Conservation (phyloP, 257 asterid species). For the Capsicum baccatum region DNA sequence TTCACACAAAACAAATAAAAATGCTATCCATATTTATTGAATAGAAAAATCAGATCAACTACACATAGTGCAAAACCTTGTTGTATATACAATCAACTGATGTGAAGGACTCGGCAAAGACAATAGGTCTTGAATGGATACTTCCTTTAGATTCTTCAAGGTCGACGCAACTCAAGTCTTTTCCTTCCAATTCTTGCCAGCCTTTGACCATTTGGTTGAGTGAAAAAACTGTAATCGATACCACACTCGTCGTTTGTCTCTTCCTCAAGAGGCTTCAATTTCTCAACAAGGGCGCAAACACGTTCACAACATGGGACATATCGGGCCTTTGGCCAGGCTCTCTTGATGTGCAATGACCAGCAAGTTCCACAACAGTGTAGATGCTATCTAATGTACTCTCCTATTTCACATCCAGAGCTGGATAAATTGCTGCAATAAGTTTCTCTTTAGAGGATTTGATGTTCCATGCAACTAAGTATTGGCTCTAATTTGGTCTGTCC, state of each 20-base stretch:
- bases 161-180: conserved; percentile 56
- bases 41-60: neutral
- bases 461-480: conserved; percentile 74
- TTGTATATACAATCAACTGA: conserved; percentile 75
- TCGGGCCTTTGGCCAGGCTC: conserved; percentile 90
- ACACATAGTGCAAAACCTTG: neutral
- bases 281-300: conserved; percentile 77
- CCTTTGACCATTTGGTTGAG: conserved; percentile 28
- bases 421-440: no score
- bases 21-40: neutral
- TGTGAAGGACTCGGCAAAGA: conserved; percentile 85
- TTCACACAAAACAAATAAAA: neutral
- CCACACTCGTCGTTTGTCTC: conserved; percentile 80
- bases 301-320: conserved; percentile 82
- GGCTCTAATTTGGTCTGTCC: conserved; percentile 81
- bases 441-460: conserved; percentile 60
- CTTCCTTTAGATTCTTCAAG: conserved; percentile 88
- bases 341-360: conserved; percentile 87
- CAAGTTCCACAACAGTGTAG: conserved; percentile 72
- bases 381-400: conserved; percentile 55
- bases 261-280: conserved; percentile 74
- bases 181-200: conserved; percentile 38
- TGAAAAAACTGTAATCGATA: conserved; percentile 87
- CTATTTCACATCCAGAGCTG: no score
- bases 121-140: conserved; percentile 84